Evolutionary conservation across 1,284 basidiomycete species (phyloP).

Genomic region (Boletus sp.): DNA sequence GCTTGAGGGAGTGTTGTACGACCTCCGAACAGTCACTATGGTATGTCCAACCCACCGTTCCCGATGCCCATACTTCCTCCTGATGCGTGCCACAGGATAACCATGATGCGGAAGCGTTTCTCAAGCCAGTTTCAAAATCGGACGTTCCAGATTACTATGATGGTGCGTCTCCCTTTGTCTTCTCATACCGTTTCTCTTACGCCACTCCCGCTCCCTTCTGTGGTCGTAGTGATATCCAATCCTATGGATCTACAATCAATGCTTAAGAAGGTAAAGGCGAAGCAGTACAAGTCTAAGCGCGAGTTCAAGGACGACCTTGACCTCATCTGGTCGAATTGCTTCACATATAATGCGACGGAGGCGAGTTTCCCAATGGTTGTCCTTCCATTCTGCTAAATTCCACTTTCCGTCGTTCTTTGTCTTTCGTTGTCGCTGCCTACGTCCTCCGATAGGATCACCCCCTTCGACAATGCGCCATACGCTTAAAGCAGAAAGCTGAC

Average conservation of each 20-base stretch:
- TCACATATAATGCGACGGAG: constrained; percentile 87
- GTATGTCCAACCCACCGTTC: constrained; percentile 42
- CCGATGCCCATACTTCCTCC: constrained; percentile 5
- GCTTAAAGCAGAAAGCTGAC: constrained; percentile 77
- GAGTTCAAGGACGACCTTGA: constrained; percentile 93
- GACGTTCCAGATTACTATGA: constrained; percentile 91
- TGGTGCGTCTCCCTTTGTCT: constrained; percentile 44
- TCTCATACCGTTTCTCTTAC: constrained; percentile 3
- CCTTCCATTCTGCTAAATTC: neutral
- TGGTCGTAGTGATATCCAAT: constrained; percentile 74
- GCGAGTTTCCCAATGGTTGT: constrained; percentile 43
- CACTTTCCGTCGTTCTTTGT: neutral
- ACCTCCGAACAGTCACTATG: constrained; percentile 76
- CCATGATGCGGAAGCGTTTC: constrained; percentile 83
- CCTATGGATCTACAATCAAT: constrained; percentile 96
- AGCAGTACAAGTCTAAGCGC: constrained; percentile 88
- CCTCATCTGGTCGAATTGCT: constrained; percentile 96
- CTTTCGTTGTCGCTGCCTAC: constrained; percentile 26
- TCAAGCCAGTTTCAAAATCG: constrained; percentile 81
- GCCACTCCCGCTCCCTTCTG: neutral
- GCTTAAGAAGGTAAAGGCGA: constrained; percentile 87
- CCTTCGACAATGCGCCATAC: constrained; percentile 71
- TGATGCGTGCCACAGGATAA: constrained; percentile 51
- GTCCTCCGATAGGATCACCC: constrained; percentile 55
- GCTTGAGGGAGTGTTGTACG: constrained; percentile 79